Percentiles rank a stretch among this genome's conserved stretches.
phyloP scores from a whole-genome alignment of 139 green algal species.

The Desmodesmus armatus region DNA sequence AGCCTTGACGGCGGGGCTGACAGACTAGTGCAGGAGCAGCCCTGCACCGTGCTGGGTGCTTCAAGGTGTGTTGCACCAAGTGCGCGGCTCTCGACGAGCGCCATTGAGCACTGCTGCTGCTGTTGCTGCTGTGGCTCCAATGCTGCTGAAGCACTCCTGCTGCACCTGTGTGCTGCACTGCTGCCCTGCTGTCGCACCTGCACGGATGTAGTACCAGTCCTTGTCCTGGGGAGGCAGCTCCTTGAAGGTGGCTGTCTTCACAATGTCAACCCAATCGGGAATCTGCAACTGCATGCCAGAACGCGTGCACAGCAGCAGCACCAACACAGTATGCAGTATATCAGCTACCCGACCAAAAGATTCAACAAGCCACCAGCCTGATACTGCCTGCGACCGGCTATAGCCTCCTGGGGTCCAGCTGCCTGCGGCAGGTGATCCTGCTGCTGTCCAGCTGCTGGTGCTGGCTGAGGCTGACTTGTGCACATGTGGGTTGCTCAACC shows the following conservation, averaged over 20 bases:
- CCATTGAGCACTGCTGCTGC: too few relatives aligned
- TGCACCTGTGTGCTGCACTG: not conserved
- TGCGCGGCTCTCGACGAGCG: too few relatives aligned
- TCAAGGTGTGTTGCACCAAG: too few relatives aligned
- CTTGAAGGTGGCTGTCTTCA: conserved; percentile 97
- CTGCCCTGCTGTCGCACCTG: conserved; percentile 68
- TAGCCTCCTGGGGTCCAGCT: not conserved
- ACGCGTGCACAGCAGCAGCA: not conserved
- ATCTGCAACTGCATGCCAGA: conserved; percentile 59
- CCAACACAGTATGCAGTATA: conserved; percentile 10
- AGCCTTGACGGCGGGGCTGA: not conserved
- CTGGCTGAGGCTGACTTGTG: not conserved
- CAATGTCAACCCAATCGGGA: conserved; percentile 95
- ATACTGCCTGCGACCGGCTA: not conserved
- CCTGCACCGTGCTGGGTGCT: too few relatives aligned
- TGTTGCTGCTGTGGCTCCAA: too few relatives aligned
- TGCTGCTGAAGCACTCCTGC: not conserved
- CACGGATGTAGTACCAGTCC: conserved; percentile 99
- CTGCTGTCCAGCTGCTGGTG: conserved; percentile 9
- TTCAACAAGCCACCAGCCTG: not conserved
- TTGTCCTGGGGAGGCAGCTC: conserved; percentile 95
- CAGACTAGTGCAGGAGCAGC: not conserved
- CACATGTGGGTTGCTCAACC: too few relatives aligned
- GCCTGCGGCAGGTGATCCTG: not conserved
- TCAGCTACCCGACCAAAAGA: not conserved